These are phyloP conservation scores for Elsinoe necatrix DNA, from an alignment of 2,329 filamentous ascomycete species.

Conservation along the genomic window DNA sequence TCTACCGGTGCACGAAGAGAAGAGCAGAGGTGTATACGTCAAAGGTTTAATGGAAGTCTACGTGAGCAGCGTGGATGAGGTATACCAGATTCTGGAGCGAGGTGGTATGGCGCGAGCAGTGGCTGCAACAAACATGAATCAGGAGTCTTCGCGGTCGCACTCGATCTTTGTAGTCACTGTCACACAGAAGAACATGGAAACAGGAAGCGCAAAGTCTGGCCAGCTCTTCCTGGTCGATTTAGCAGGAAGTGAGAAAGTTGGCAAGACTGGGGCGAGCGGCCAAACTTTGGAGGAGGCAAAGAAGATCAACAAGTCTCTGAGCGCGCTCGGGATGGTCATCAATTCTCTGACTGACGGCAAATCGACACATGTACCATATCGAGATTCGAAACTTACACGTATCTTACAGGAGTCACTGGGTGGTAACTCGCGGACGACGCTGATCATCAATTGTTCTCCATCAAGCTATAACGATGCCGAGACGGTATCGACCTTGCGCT, in stretches of 20 bases:
- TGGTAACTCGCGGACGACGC: constrained; percentile 94
- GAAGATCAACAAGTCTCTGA: constrained; percentile 99
- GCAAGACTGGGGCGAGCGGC: constrained; percentile 94
- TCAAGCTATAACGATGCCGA: constrained; percentile 97
- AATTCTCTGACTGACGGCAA: constrained; percentile 94
- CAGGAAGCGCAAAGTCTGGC: constrained; percentile 89
- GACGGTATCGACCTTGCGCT: constrained; percentile 82
- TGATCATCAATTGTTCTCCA: constrained; percentile 98
- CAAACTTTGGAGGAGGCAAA: constrained; percentile 97
- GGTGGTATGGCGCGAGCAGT: constrained; percentile 86
- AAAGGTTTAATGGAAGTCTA: constrained; percentile 93
- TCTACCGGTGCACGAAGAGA: constrained; percentile 94
- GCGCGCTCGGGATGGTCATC: constrained; percentile 97
- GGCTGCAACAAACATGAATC: constrained; percentile 97
- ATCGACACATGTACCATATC: constrained; percentile 91
- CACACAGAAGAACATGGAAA: constrained; percentile 95
- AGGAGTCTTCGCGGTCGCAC: constrained; percentile 94
- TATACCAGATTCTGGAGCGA: constrained; percentile 92
- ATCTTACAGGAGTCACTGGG: constrained; percentile 95
- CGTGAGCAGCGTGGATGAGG: constrained; percentile 88
- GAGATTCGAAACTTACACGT: constrained; percentile 94
- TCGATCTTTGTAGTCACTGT: constrained; percentile 97
- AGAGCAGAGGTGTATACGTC: constrained; percentile 90
- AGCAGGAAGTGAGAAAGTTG: constrained; percentile 96
- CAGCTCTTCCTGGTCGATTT: constrained; percentile 96